Conservation (phyloP, 441 rosid genomes). For the Brassica hybrid region DNA sequence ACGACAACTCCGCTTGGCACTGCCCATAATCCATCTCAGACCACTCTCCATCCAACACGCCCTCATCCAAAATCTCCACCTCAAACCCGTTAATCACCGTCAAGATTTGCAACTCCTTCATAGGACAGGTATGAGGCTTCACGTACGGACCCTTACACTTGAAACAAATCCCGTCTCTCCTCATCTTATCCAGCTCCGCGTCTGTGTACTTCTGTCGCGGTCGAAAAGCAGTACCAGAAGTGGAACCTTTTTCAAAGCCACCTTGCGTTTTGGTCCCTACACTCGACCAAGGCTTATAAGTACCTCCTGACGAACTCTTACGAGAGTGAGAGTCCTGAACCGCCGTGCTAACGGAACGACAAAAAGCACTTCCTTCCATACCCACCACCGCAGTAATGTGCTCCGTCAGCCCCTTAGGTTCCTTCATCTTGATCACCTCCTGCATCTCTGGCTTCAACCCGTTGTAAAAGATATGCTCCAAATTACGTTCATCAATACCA, state of each 20-base stretch:
- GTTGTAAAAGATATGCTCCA: neutral
- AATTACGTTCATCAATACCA: neutral
- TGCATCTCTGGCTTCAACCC: neutral
- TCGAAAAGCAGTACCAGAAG: neutral
- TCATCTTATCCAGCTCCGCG: neutral
- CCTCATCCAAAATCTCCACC: neutral
- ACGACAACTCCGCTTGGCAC: neutral
- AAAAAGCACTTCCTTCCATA: neutral
- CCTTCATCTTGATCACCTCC: neutral
- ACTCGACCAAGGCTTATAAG: neutral
- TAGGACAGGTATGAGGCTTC: neutral
- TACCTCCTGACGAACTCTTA: too few species aligned
- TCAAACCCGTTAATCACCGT: neutral
- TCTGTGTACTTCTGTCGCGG: neutral
- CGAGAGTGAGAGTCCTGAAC: too few species aligned
- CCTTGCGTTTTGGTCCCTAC: too few species aligned
- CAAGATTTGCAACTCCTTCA: neutral
- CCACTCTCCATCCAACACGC: neutral
- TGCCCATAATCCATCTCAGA: too few species aligned
- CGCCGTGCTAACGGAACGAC: neutral
- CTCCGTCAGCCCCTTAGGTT: neutral
- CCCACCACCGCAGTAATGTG: neutral
- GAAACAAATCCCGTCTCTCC: neutral
- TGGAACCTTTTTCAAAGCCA: neutral
- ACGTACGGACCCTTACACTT: neutral